These are phyloP conservation scores for Serpula lacrymans DNA, from an alignment of 768 basidiomycete genomes.

Conservation along the genomic window DNA sequence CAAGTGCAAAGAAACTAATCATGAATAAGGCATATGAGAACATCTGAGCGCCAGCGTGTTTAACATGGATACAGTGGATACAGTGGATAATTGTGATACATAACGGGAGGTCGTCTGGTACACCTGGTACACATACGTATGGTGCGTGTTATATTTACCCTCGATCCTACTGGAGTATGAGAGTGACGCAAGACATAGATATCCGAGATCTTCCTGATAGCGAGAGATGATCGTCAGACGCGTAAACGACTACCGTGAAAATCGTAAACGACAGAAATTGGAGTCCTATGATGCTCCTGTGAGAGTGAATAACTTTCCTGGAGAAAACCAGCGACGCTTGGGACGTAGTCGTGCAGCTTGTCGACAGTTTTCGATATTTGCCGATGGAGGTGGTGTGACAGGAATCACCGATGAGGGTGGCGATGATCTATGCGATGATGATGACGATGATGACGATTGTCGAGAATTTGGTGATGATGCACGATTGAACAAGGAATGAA, in stretches of 20 bases:
- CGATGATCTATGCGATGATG: slow-evolving; percentile 36
- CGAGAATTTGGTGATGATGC: slow-evolving; percentile 23
- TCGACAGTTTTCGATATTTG: slow-evolving; percentile 28
- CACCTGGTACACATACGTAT: slow-evolving; percentile 32
- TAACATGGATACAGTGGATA: too few species aligned
- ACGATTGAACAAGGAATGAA: slow-evolving; percentile 35
- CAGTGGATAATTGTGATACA: slow-evolving; percentile 18
- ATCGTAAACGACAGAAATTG: slow-evolving; percentile 1
- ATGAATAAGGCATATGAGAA: too few species aligned
- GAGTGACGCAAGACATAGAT: slow-evolving; percentile 6
- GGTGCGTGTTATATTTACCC: too few species aligned
- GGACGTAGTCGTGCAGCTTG: slow-evolving; percentile 34
- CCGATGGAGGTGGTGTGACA: slow-evolving; percentile 23
- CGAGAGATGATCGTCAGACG: slow-evolving; percentile 5
- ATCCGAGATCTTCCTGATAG: slow-evolving; percentile 14
- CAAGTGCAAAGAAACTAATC: too few species aligned
- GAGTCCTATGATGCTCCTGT: slow-evolving; percentile 33
- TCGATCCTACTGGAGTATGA: slow-evolving; percentile 4
- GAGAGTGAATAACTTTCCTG: slow-evolving; percentile 47
- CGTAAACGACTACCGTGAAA: neutral
- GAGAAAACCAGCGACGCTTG: slow-evolving; percentile 52
- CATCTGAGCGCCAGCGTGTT: too few species aligned
- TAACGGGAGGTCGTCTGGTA: slow-evolving; percentile 23
- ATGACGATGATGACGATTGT: slow-evolving; percentile 29
- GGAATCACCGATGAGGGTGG: slow-evolving; percentile 24